Evolutionary conservation across 2,329 filamentous ascomycete species (phyloP), one percentile per base, ranked within the genome.

Genomic region (Trichocomaceae sp.): DNA sequence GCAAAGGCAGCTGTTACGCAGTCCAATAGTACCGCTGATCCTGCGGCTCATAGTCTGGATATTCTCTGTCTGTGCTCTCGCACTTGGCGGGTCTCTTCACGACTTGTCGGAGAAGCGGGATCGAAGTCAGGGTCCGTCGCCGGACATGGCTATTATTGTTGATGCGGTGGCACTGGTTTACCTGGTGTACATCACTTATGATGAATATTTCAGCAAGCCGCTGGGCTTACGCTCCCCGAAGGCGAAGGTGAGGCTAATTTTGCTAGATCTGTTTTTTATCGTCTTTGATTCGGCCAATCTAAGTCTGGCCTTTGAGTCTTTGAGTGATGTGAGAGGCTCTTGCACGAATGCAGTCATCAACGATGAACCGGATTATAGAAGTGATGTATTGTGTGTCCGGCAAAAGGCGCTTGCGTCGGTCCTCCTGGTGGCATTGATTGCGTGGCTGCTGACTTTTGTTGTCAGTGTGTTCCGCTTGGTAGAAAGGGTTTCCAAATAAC

Each of bases 221-320:
- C 77, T 99, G 19, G 93, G 93, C 1, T 76, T 99, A 57, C 87
- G 95, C 44, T 85, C 85, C 6, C 84, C 90, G 9, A 85, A 85
- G 55, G 86, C 89, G 48, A 99, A 99, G 70, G 87, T 95, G 60
- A 84, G 88, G 13, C 82, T 99, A 49, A 88, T 97, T 57, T 83
- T 99, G 53, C 81, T 96, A 55, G 93, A 99, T 72, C 79, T 99
- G 3, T 85, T 96, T 65, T 99, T 99, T 69, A 96, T 99, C 65
- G 91, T 97, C 42, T 96, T 99, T 75, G 92, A 96, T 70, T 90
- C 91, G 3, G 90, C 91, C 50, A 97, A 96, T 72, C 81, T 95
- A 23, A 88, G 89, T 41, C 77, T 99, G 60, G 91, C 92, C 1
- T 96, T 96, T 68, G 87, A 89, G 67, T 87, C 89, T 8, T 76